A percentile compares a stretch with the other conserved stretches of the same genome.
phyloP scores from a whole-genome alignment of 2,329 filamentous ascomycete species.

The Ilyonectria sp. region DNA sequence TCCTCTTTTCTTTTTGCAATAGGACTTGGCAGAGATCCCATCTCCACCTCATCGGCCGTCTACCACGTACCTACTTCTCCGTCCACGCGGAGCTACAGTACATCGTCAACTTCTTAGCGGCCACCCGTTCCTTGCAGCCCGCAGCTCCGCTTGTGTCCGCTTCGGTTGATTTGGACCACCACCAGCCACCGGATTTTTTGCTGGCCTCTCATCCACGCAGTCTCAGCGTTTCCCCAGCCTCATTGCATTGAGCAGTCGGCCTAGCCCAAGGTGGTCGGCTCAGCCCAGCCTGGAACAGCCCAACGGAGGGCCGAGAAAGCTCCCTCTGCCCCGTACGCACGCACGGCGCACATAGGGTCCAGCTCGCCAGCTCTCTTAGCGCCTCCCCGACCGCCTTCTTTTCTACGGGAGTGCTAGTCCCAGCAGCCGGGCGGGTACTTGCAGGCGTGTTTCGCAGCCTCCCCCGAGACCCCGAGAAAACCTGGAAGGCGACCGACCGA shows the following conservation, averaged over 20 bases:
- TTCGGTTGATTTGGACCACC: conserved; percentile 18
- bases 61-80: not conserved
- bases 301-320: conserved; percentile 16
- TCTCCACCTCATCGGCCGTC: not conserved
- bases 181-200: conserved; percentile 33
- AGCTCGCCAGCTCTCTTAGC: conserved; percentile 19
- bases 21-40: not conserved
- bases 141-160: conserved; percentile 30
- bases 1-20: not conserved
- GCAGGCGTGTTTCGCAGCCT: conserved; percentile 14
- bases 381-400: conserved; percentile 34
- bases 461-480: conserved; percentile 15
- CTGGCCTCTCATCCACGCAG: conserved; percentile 4
- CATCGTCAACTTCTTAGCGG: conserved; percentile 15
- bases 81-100: not conserved
- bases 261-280: conserved; percentile 2
- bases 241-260: conserved; percentile 13
- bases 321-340: conserved; percentile 6
- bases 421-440: conserved; percentile 12
- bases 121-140: conserved; percentile 34
- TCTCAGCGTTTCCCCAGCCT: conserved; percentile 7
- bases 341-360: conserved; percentile 11
- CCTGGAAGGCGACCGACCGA: conserved; percentile 1
- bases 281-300: conserved; percentile 15
- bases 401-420: conserved; percentile 13